A percentile compares a stretch with the other conserved stretches of the same genome.
Conservation (phyloP, 176 grass and related monocot species). For the Luzula sylvatica region DNA sequence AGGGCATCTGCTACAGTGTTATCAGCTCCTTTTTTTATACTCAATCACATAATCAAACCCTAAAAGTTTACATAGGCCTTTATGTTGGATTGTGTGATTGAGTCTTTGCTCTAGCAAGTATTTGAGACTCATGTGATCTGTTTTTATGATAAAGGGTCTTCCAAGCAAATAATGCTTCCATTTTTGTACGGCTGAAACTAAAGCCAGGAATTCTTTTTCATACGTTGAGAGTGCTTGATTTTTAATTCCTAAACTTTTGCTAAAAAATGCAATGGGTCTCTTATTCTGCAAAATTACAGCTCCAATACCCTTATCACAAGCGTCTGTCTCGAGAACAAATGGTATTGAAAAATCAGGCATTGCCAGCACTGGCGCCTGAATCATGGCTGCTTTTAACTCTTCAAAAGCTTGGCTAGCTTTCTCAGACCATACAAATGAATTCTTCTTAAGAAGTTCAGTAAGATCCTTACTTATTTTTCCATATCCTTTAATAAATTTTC, state of each 20-base stretch:
- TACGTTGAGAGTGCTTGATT: no score
- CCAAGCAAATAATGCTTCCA: slow-evolving; percentile 5
- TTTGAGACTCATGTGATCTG: background rate
- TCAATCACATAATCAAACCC: no score
- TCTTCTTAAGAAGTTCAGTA: background rate
- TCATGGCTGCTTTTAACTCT: background rate
- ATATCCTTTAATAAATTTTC: no score
- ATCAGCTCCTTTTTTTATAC: no score
- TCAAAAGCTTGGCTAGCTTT: background rate
- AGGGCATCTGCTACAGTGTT: no score
- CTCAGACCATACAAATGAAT: no score
- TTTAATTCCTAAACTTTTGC: no score
- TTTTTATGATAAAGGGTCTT: background rate
- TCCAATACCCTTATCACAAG: background rate
- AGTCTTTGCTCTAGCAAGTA: background rate
- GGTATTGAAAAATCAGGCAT: no score
- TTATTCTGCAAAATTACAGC: no score
- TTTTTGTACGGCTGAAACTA: background rate
- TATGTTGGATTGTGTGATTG: background rate
- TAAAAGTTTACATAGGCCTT: no score
- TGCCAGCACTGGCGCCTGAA: background rate
- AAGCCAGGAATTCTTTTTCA: background rate
- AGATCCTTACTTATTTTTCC: background rate
- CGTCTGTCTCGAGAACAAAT: background rate
- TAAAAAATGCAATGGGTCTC: no score